Evolutionary conservation across 441 rosid genomes (phyloP).

Genomic region (Sinapis alba): DNA sequence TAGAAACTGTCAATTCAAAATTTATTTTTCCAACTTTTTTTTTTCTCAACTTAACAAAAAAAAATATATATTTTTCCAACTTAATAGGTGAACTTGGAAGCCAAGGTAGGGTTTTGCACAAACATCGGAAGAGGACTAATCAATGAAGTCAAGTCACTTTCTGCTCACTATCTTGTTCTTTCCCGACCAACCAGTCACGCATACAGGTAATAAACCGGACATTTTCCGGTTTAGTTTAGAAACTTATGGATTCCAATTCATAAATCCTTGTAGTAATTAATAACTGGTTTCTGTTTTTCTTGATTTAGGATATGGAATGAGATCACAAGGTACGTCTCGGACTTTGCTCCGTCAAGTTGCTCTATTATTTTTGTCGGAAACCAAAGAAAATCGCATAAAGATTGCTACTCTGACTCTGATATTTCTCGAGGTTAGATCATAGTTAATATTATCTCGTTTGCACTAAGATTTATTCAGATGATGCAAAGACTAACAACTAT

Average conservation of each 20-base stretch:
- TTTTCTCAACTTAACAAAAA: no score
- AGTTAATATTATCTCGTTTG: background rate
- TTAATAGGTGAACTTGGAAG: constrained; percentile 78
- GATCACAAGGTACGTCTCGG: constrained; percentile 52
- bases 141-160: constrained; percentile 71
- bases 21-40: background rate
- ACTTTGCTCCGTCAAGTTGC: constrained; percentile 66
- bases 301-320: constrained; percentile 50
- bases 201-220: constrained; percentile 45
- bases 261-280: background rate
- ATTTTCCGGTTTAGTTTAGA: background rate
- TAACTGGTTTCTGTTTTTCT: background rate
- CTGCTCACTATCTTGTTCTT: constrained; percentile 73
- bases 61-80: no score
- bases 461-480: background rate
- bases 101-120: constrained; percentile 71
- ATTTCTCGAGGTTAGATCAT: constrained; percentile 47
- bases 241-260: background rate
- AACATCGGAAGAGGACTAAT: constrained; percentile 62
- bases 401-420: constrained; percentile 36
- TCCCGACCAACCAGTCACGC: constrained; percentile 54
- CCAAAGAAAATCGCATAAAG: constrained; percentile 35
- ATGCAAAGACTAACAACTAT: background rate
- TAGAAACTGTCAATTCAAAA: background rate
- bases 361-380: constrained; percentile 64